These are phyloP conservation scores for Solanum acaule DNA, from an alignment of 257 asterid genomes.

Conservation along the genomic window DNA sequence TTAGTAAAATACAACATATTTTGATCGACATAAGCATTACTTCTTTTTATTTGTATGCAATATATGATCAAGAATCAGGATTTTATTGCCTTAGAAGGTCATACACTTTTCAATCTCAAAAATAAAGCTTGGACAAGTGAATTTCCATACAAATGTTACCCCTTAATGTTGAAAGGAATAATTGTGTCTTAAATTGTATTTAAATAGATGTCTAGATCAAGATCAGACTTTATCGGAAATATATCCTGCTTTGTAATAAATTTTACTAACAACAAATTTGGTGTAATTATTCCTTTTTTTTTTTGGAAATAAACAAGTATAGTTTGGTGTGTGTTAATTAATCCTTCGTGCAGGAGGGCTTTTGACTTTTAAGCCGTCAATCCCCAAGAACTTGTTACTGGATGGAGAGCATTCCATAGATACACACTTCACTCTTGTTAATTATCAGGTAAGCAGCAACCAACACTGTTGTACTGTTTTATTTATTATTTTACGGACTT, in stretches of 20 bases:
- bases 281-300: background rate
- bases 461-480: background rate
- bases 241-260: background rate
- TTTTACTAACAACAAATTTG: background rate
- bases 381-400: conserved; percentile 85
- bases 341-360: conserved; percentile 70
- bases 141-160: background rate
- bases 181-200: background rate
- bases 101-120: background rate
- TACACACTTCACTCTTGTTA: conserved; percentile 85
- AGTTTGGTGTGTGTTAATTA: conserved; percentile 2
- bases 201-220: background rate
- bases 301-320: background rate
- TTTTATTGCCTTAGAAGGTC: background rate
- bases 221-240: background rate
- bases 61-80: background rate
- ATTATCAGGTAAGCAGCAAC: conserved; percentile 69
- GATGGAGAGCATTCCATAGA: conserved; percentile 79
- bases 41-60: background rate
- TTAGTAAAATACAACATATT: background rate
- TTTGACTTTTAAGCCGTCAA: conserved; percentile 71
- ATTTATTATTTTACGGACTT: background rate
- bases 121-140: background rate
- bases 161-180: background rate
- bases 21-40: background rate